Base-by-base conservation (phyloP, 148 eudicot genomes). In the Silene uniflora region DNA sequence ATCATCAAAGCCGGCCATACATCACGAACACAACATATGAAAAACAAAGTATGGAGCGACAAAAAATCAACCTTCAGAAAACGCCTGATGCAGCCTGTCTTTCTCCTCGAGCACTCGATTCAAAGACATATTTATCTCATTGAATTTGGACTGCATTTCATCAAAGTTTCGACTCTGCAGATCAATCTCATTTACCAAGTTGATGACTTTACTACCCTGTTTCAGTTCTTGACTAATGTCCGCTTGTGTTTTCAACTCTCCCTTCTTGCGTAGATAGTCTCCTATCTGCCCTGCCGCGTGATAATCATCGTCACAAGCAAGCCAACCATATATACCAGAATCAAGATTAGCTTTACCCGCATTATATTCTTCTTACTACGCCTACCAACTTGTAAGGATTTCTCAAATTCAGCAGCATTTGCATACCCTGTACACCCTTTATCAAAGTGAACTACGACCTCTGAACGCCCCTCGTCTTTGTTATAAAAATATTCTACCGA, bases 341-440 rank as follows among this genome's bases (percentile, higher is more conserved):
- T 76, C 88, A 60, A 60, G 74, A 65, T 39, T 75, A 7, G 13
- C 84, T 42, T 83, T 79, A 16, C 54, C 55, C 59, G 75, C 82
- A 42, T 17, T 63, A 88, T 90, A 94, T 64, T 91, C 90, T 84
- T 89, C 86, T 79, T 94, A 67, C 98, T 86, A 71, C 76, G 89
- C 21, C 62, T 76, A 60, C 72, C 79, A 64, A 87, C 80, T 81
- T 90, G 89, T 69, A 90, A 94, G 5, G 70, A 84, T 82, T 85
- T 91, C 82, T 91, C 98, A 76, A 94, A 94, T 24, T 87, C 89
- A 72, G 79, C 78, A 4, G 92, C 93, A 75, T 90, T 87, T 66
- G 62, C 78, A 42, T 84, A 89, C 58, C 96, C 98, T 55, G 74
- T 60, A 93, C 91, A 90, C 23, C 84, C 89, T 19, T 77, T 85